Evolutionary conservation across 78 protist species (phyloP), one percentile per base, ranked within the genome.

Genomic region (Isochrysis galbana): DNA sequence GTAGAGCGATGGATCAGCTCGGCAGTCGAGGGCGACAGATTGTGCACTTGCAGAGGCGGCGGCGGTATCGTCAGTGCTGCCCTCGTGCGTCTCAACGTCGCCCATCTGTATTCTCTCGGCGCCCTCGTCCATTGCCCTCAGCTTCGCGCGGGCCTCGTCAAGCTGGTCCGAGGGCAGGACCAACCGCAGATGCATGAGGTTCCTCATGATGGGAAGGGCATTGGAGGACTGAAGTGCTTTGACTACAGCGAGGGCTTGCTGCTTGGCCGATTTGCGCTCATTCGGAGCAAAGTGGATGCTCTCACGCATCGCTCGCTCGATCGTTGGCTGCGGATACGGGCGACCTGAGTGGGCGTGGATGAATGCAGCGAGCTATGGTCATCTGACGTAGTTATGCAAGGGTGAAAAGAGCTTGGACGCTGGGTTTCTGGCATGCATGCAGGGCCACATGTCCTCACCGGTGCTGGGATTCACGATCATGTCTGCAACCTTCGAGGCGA

Each of bases 231-330:
- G 11, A 23, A 98, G 94, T 26, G 48, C 74, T 39, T 42, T 72
- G 45, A 98, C 97, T 0, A 95, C 97, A 2, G 97, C 98, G 2
- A 98, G 90, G 21, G 92, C 93, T 87, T 91, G 97, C 55, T 46
- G 94, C 93, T 97, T 97, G 11, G 97, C 93, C 38, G 87, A 72
- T 34, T 93, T 67, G 2, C 51, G 92, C 41, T 97, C 94, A 41
- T 95, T 90, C 80, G 95, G 42, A 21, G 96, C 41, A 91, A 89
- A 98, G 96, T 98, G 98, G 22, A 92, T 45, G 22, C 95, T 97
- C 77, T n/a, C n/a, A n/a, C n/a, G n/a, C n/a, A n/a, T n/a, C n/a
- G n/a, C n/a, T n/a, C n/a, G n/a, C n/a, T n/a, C n/a, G n/a, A n/a
- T n/a, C n/a, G n/a, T n/a, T n/a, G n/a, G n/a, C 77, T 69, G 77